These are phyloP conservation scores for Amauroascus niger DNA, from an alignment of 2,329 filamentous ascomycete species.

Conservation along the genomic window DNA sequence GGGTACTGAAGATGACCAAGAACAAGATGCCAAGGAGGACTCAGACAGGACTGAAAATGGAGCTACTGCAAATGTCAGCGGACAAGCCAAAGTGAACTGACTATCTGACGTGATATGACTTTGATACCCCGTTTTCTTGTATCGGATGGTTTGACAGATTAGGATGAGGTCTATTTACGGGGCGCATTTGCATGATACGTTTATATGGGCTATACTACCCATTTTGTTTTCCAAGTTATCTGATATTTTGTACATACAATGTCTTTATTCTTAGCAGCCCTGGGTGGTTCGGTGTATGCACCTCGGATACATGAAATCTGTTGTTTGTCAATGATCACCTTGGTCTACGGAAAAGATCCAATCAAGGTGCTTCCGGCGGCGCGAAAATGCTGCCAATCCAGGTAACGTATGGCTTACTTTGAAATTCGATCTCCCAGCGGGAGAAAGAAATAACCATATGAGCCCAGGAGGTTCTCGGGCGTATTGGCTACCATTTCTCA, in stretches of 20 bases:
- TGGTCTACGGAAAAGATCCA: too few relatives aligned
- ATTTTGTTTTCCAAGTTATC: background rate
- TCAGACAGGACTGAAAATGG: background rate
- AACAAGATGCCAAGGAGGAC: background rate
- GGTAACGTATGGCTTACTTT: background rate
- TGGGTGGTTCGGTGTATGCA: background rate
- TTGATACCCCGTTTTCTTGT: slow-evolving; percentile 8
- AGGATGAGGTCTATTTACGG: background rate
- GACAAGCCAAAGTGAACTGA: slow-evolving; percentile 1
- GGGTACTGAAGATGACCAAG: slow-evolving; percentile 21
- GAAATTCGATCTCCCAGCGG: background rate
- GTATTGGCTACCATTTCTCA: background rate
- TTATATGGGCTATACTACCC: background rate
- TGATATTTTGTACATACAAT: background rate
- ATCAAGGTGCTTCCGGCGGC: too few relatives aligned
- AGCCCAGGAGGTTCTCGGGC: background rate
- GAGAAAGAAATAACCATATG: background rate
- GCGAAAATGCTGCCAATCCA: too few relatives aligned
- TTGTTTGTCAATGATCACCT: too few relatives aligned
- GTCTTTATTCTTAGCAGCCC: background rate
- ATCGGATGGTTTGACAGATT: background rate
- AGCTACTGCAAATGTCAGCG: background rate
- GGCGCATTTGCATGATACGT: background rate
- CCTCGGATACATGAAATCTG: too few relatives aligned
- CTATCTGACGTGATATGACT: slow-evolving; percentile 1